phyloP scores from a whole-genome alignment of 2,329 filamentous ascomycete genomes.

The Colletotrichum sojae region DNA sequence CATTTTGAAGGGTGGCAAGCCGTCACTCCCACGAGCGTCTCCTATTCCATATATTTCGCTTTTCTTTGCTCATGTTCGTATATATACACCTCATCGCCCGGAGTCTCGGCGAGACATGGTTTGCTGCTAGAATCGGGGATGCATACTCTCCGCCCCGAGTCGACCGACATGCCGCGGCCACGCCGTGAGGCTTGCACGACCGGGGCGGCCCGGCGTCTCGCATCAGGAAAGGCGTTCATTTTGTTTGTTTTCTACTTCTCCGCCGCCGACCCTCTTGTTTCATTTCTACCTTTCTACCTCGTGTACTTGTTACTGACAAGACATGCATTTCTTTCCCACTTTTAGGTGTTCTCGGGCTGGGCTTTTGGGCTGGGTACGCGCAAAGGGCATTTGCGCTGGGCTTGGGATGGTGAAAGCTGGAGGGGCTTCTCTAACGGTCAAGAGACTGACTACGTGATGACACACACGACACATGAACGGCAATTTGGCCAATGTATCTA shows the following conservation, averaged over 20 bases:
- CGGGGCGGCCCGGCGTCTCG: conserved; percentile 25
- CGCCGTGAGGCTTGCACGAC: neutral
- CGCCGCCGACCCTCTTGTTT: neutral
- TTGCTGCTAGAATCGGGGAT: conserved; percentile 26
- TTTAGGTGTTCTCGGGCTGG: conserved; percentile 3
- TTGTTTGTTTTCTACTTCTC: neutral
- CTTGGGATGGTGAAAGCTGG: neutral
- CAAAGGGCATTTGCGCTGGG: neutral
- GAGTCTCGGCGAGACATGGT: conserved; percentile 8
- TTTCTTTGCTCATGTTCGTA: neutral
- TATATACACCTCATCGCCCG: conserved; percentile 4
- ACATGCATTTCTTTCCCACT: neutral
- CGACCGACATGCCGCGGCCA: neutral
- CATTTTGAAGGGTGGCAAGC: neutral
- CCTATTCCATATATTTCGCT: neutral
- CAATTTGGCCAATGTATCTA: conserved; percentile 3
- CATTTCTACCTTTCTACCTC: neutral
- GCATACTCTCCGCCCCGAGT: conserved; percentile 5
- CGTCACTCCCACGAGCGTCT: neutral
- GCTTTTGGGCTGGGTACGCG: neutral
- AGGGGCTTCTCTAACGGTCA: neutral
- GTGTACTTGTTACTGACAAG: neutral
- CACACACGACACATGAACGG: neutral
- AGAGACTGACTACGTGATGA: conserved; percentile 12
- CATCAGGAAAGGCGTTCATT: conserved; percentile 23